Base-by-base conservation (phyloP, 108 stramenopile species). In the Seminavis robusta region DNA sequence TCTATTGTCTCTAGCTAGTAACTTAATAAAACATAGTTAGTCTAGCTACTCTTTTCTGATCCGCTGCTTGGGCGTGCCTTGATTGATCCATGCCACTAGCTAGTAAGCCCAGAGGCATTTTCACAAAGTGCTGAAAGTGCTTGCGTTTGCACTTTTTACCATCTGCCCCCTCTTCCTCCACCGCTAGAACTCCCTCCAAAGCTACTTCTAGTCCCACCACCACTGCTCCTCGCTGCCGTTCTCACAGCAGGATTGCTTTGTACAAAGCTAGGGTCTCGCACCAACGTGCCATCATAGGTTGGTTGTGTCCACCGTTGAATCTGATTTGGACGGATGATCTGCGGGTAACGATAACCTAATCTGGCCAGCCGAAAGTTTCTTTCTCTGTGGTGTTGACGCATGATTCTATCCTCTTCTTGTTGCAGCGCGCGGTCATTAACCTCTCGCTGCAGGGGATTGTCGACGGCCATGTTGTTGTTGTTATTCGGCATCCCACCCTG, bases 301-400 rank as follows among this genome's bases (percentile, higher is more conserved):
- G 48, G 45, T 10, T 59, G 47, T 1, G 63, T 59, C 78, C 78
- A 80, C 23, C 52, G 47, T 21, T 66, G 50, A 5, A 80, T 25
- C 21, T 66, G 59, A 4, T 54, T 9, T 11, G 44, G 55, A n/a
- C 63, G n/a, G 36, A 74, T 50, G 30, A 52, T 59, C 6, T 42
- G 47, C 9, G 78, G 78, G 59, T 65, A 80, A 23, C 52, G 59
- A 16, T 33, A 21, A 3, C 29, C 52, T 38, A 80, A 56, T 27
- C 65, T 40, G 28, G 46, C 45, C 16, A 80, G 37, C 20, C 78
- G 73, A 67, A 80, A 80, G 26, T 63, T 57, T n/a, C 78, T 59
- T 30, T 80, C 78, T n/a, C 23, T 31, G 30, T 38, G 48, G 60
- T 45, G 62, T 44, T 29, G 38, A 29, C 51, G 37, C 36, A 48